These are phyloP conservation scores for Hysterangium stoloniferum DNA, from an alignment of 768 basidiomycete genomes.

Conservation along the genomic window DNA sequence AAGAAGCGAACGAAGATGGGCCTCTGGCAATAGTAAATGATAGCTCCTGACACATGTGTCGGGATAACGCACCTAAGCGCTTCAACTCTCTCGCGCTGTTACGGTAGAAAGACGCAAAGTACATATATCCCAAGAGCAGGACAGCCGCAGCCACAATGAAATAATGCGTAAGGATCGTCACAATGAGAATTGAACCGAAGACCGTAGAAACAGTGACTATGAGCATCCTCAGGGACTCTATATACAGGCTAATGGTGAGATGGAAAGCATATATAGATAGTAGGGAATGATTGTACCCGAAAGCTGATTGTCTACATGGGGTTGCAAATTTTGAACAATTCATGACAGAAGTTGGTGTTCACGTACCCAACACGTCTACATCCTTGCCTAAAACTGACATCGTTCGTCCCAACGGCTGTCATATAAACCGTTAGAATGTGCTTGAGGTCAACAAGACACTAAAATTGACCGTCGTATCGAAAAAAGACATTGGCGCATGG, in stretches of 20 bases:
- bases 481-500: slow-evolving; percentile 70
- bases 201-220: slow-evolving; percentile 43
- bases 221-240: slow-evolving; percentile 47
- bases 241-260: background rate
- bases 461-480: slow-evolving; percentile 58
- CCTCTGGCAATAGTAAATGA: slow-evolving; percentile 32
- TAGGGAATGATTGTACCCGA: slow-evolving; percentile 45
- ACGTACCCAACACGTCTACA: slow-evolving; percentile 40
- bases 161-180: slow-evolving; percentile 30
- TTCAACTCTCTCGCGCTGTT: slow-evolving; percentile 69
- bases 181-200: slow-evolving; percentile 44
- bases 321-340: background rate
- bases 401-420: slow-evolving; percentile 53
- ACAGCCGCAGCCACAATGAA: slow-evolving; percentile 47
- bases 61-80: slow-evolving; percentile 29
- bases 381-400: slow-evolving; percentile 60
- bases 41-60: background rate
- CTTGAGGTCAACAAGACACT: background rate
- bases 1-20: slow-evolving; percentile 64
- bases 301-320: slow-evolving; percentile 46
- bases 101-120: slow-evolving; percentile 63
- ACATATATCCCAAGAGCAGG: slow-evolving; percentile 54
- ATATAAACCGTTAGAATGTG: slow-evolving; percentile 8
- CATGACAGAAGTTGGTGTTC: background rate
- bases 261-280: no score